Conservation (phyloP, 305 asterid species). For the Fraxinus floribunda region DNA sequence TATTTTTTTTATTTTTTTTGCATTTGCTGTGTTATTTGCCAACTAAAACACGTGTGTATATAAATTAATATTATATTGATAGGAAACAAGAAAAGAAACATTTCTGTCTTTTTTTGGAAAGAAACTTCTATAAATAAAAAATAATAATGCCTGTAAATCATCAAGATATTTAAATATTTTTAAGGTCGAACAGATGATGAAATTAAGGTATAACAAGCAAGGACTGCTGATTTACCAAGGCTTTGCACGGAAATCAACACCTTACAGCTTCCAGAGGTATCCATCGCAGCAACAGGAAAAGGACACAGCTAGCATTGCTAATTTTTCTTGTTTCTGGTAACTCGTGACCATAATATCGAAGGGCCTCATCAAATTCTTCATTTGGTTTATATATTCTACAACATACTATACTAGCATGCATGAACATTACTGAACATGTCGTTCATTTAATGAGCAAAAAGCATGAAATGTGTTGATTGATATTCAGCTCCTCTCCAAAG, state of each 20-base stretch:
- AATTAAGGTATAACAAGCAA: slow-evolving; percentile 39
- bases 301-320: neutral
- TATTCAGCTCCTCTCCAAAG: too few species aligned
- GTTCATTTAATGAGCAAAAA: too few species aligned
- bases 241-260: slow-evolving; percentile 56
- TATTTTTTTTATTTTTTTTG: too few species aligned
- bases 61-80: neutral
- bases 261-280: neutral
- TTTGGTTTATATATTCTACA: too few species aligned
- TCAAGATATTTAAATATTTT: neutral
- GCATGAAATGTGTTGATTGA: too few species aligned
- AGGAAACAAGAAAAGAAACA: neutral
- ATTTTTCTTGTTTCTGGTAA: too few species aligned
- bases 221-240: slow-evolving; percentile 56
- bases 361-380: too few species aligned
- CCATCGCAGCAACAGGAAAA: neutral
- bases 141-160: neutral
- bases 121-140: too few species aligned
- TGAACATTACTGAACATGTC: too few species aligned
- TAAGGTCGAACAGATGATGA: slow-evolving; percentile 47
- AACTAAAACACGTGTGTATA: neutral
- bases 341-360: too few species aligned
- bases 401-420: too few species aligned
- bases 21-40: neutral
- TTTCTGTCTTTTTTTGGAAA: neutral